Percentiles rank a stretch among this genome's conserved stretches.
phyloP scores from a whole-genome alignment of 805 yeast genomes.

The Metschnikowia kofuensis region DNA sequence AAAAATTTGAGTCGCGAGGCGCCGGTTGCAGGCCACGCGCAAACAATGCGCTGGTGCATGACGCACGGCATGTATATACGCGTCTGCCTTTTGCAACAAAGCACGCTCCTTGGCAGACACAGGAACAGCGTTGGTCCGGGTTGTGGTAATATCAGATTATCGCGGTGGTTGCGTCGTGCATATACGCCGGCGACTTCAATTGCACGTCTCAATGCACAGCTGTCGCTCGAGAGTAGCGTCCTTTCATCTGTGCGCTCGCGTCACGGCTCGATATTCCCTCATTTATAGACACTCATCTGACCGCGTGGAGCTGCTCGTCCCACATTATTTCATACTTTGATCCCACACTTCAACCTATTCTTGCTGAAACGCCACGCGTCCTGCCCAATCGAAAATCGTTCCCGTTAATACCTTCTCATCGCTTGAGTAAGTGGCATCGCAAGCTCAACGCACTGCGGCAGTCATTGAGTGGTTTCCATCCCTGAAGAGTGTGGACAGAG shows the following conservation, averaged over 20 bases:
- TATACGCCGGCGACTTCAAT: neutral
- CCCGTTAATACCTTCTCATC: neutral
- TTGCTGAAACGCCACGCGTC: too few species aligned
- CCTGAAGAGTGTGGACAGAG: neutral
- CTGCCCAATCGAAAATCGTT: neutral
- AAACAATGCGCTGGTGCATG: neutral
- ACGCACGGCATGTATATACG: too few species aligned
- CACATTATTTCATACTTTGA: too few species aligned
- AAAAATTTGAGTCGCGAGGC: too few species aligned
- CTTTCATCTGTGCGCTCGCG: neutral
- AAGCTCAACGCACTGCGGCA: neutral
- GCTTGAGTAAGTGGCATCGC: neutral
- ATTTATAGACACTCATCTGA: too few species aligned
- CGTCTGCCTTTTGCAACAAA: too few species aligned
- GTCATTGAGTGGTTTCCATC: neutral
- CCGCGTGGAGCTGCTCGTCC: too few species aligned
- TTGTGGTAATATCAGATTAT: neutral
- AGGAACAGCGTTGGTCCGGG: neutral
- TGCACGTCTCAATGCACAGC: neutral
- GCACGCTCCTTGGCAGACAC: neutral
- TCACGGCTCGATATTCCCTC: neutral
- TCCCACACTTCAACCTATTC: too few species aligned
- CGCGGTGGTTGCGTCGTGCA: neutral
- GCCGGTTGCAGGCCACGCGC: too few species aligned
- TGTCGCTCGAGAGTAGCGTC: neutral